phyloP scores from a whole-genome alignment of 108 stramenopile species.

The Parietichytrium sp. region DNA sequence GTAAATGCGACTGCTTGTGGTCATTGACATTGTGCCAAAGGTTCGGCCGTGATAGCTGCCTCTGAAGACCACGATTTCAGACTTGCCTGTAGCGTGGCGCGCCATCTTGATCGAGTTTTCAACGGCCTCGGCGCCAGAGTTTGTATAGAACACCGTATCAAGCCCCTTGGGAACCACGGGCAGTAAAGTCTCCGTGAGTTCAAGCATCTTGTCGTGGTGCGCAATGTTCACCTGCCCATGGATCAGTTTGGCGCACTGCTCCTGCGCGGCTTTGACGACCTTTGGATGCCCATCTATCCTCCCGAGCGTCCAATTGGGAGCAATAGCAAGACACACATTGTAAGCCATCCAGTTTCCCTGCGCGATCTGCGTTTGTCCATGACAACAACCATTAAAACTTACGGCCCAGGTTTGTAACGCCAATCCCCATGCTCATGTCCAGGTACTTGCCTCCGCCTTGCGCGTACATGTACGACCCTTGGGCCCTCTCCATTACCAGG shows the following conservation, averaged over 20 bases:
- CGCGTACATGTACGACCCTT: slow-evolving; percentile 56
- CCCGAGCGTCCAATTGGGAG: too few relatives aligned
- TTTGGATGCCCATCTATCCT: slow-evolving; percentile 70
- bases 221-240: slow-evolving; percentile 59
- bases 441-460: slow-evolving; percentile 47
- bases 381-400: too few relatives aligned
- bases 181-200: slow-evolving; percentile 60
- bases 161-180: slow-evolving; percentile 44
- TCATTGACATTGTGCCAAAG: slow-evolving; percentile 70
- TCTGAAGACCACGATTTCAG: slow-evolving; percentile 63
- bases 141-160: slow-evolving; percentile 65
- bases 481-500: slow-evolving; percentile 57
- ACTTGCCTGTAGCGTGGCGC: slow-evolving; percentile 65
- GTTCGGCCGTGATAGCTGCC: slow-evolving; percentile 74
- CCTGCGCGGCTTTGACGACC: slow-evolving; percentile 64
- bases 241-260: slow-evolving; percentile 64
- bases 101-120: slow-evolving; percentile 72
- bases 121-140: slow-evolving; percentile 71
- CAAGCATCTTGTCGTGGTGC: slow-evolving; percentile 52
- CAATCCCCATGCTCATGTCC: slow-evolving; percentile 72
- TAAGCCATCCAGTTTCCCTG: too few relatives aligned
- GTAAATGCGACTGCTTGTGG: slow-evolving; percentile 51
- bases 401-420: slow-evolving; percentile 72
- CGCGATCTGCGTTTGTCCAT: too few relatives aligned
- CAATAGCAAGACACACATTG: too few relatives aligned